These are phyloP conservation scores for Paracorniculantispora psalliotae DNA, from an alignment of 2,329 filamentous ascomycete species.

Conservation along the genomic window DNA sequence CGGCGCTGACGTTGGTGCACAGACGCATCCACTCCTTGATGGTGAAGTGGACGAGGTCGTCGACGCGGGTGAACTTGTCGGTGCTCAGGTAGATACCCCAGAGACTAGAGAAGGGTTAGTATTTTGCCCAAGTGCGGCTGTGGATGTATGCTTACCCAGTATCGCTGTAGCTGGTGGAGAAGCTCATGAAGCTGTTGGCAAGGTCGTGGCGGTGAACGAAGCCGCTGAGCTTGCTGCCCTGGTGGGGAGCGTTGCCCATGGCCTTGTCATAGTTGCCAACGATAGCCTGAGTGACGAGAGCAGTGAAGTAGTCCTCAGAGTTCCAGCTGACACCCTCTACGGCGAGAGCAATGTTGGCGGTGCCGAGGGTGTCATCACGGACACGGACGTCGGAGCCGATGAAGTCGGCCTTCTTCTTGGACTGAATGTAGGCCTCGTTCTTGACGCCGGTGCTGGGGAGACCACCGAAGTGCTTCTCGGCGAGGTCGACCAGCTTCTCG, in stretches of 20 bases:
- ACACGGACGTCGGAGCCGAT: constrained; percentile 93
- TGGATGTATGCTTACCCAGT: constrained; percentile 66
- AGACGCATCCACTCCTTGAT: constrained; percentile 98
- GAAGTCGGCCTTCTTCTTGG: constrained; percentile 89
- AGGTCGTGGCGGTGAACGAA: constrained; percentile 92
- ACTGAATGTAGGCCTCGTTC: constrained; percentile 67
- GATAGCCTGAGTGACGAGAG: constrained; percentile 93
- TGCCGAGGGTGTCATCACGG: constrained; percentile 92
- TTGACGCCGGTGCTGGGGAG: constrained; percentile 72
- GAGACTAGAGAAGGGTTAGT: constrained; percentile 56
- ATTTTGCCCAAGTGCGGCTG: not conserved
- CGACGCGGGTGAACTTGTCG: constrained; percentile 79
- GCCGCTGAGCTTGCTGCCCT: constrained; percentile 95
- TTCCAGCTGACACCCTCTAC: constrained; percentile 99
- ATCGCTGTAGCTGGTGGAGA: constrained; percentile 98
- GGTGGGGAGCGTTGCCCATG: constrained; percentile 94
- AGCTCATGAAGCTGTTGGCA: constrained; percentile 99
- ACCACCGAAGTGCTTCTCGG: constrained; percentile 87
- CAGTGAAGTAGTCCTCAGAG: constrained; percentile 98
- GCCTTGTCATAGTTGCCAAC: constrained; percentile 99
- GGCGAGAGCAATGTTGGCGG: constrained; percentile 95
- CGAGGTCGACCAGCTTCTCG: constrained; percentile 87
- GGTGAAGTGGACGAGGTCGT: constrained; percentile 96
- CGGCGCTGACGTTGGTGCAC: constrained; percentile 77
- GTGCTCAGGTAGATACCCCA: constrained; percentile 99